A percentile compares a stretch with the other conserved stretches of the same genome.
Evolutionary conservation across 106 monocot genomes (phyloP).

Genomic region (Triglochin maritima): DNA sequence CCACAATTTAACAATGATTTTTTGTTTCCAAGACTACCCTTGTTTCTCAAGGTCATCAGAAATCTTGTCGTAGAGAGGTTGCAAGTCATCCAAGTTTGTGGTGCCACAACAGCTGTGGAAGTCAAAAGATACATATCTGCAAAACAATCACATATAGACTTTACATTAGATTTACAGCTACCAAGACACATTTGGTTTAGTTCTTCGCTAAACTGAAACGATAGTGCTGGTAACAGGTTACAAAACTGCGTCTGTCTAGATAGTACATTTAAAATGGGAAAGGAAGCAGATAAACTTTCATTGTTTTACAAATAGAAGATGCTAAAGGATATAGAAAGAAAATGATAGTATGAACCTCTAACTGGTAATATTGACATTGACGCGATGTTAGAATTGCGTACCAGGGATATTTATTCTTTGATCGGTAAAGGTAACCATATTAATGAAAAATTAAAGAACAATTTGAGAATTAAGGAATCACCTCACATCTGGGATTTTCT

Average conservation of each 20-base stretch:
- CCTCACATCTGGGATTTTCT: constrained; percentile 62
- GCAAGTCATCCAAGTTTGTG: constrained; percentile 62
- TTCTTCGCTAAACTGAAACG: background rate
- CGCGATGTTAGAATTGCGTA: background rate
- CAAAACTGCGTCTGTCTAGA: background rate
- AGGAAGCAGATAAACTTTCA: background rate
- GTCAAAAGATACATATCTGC: constrained; percentile 90
- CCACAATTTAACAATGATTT: background rate
- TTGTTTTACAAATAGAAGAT: background rate
- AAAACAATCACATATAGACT: background rate
- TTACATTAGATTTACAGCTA: background rate
- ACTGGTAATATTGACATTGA: background rate
- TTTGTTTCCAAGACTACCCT: constrained; percentile 44
- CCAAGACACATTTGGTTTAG: background rate
- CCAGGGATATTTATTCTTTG: background rate
- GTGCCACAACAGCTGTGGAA: constrained; percentile 73
- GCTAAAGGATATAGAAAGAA: background rate
- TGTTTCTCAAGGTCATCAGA: constrained; percentile 52
- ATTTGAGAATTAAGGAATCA: constrained; percentile 8
- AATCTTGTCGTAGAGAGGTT: constrained; percentile 68
- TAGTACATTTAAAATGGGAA: background rate
- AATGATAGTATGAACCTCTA: background rate
- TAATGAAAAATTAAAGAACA: background rate
- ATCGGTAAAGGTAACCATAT: background rate
- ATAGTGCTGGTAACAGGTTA: background rate